phyloP scores from a whole-genome alignment of 2,329 filamentous ascomycete species.

The Colletotrichum ledebouriae region DNA sequence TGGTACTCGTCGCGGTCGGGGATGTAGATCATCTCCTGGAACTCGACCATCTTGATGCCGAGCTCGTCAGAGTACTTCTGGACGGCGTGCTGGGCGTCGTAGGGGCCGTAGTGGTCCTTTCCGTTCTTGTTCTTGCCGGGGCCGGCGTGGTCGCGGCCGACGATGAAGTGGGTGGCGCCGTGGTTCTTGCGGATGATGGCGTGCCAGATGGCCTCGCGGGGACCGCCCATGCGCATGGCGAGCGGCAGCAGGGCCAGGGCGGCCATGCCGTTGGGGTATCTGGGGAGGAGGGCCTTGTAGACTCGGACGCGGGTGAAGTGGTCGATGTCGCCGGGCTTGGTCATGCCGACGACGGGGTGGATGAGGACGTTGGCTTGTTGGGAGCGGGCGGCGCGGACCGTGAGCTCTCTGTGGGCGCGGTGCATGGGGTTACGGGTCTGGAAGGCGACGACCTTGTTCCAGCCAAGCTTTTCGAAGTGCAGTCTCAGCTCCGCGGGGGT shows the following conservation, averaged over 20 bases:
- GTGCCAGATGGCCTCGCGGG: slow-evolving; percentile 99
- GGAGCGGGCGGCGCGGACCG: slow-evolving; percentile 93
- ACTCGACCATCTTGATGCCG: slow-evolving; percentile 97
- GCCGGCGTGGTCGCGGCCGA: slow-evolving; percentile 97
- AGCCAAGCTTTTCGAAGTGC: slow-evolving; percentile 99
- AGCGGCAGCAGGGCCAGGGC: slow-evolving; percentile 94
- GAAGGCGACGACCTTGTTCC: slow-evolving; percentile 97
- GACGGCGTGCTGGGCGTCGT: slow-evolving; percentile 95
- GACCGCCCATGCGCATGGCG: slow-evolving; percentile 99
- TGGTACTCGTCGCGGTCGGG: slow-evolving; percentile 97
- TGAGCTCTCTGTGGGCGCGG: slow-evolving; percentile 96
- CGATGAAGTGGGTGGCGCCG: slow-evolving; percentile 98
- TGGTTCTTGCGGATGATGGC: slow-evolving; percentile 99
- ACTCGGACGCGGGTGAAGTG: slow-evolving; percentile 99
- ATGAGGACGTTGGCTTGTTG: slow-evolving; percentile 99
- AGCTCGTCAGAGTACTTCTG: slow-evolving; percentile 98
- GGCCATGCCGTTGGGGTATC: slow-evolving; percentile 99
- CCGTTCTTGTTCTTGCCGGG: slow-evolving; percentile 99
- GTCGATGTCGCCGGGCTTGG: slow-evolving; percentile 99
- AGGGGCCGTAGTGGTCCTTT: slow-evolving; percentile 96
- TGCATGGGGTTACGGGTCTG: slow-evolving; percentile 99
- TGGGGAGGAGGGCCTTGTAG: slow-evolving; percentile 95
- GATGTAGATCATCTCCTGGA: slow-evolving; percentile 99
- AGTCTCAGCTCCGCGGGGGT: slow-evolving; percentile 93
- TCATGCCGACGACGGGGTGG: slow-evolving; percentile 97